These are phyloP conservation scores for Erythrobasidium hasegawianum DNA, from an alignment of 1,284 basidiomycete species.

Conservation along the genomic window DNA sequence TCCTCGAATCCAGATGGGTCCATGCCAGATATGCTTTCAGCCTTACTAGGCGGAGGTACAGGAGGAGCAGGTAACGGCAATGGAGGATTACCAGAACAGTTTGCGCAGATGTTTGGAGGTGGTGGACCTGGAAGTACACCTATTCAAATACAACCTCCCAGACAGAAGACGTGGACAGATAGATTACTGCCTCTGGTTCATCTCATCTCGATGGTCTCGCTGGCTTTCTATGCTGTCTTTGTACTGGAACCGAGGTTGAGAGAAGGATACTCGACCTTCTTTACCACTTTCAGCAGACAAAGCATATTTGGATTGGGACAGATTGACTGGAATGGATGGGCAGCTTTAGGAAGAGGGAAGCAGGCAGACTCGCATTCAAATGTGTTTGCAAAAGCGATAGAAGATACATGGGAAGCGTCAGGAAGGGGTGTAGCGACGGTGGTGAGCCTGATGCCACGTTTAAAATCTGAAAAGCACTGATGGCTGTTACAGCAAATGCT, in stretches of 20 bases:
- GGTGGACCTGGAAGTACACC: constrained; percentile 27
- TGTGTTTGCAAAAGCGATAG: constrained; percentile 23
- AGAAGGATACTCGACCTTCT: constrained; percentile 13
- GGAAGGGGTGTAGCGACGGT: constrained; percentile 32
- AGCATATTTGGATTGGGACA: constrained; percentile 23
- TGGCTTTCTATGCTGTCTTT: constrained; percentile 41
- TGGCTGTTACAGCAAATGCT: constrained; percentile 40
- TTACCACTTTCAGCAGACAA: constrained; percentile 33
- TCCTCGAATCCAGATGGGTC: constrained; percentile 15
- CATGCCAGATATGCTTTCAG: constrained; percentile 41
- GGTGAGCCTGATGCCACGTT: constrained; percentile 13
- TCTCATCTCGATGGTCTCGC: constrained; percentile 41
- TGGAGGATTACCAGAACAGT: constrained; percentile 7
- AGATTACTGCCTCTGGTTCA: constrained; percentile 44
- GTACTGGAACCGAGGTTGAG: constrained; percentile 39
- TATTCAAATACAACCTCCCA: constrained; percentile 34
- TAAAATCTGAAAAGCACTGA: too few relatives aligned
- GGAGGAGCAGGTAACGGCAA: constrained; percentile 15
- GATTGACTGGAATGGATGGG: constrained; percentile 42
- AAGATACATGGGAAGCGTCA: constrained; percentile 16
- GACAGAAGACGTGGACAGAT: constrained; percentile 41
- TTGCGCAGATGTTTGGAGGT: constrained; percentile 33
- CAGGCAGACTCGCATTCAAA: constrained; percentile 15
- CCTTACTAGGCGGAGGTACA: constrained; percentile 37
- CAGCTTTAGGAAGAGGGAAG: constrained; percentile 32